Conservation (phyloP, 2,329 filamentous ascomycete species). For the Trichoderma cornu-damae region DNA sequence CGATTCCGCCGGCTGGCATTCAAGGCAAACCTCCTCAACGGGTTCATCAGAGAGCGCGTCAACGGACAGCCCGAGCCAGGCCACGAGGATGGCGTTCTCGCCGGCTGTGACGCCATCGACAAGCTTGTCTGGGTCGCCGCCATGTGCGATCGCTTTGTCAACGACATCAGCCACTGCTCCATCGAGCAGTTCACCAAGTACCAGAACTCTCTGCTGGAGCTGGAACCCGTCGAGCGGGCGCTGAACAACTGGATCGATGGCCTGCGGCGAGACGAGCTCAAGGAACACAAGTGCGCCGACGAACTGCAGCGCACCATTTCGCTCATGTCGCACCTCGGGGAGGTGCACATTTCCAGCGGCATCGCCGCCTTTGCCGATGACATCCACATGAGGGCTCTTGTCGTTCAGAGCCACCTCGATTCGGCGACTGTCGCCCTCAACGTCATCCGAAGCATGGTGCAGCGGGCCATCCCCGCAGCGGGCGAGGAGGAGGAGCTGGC, state of each 20-base stretch:
- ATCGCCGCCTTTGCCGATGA: conserved; percentile 72
- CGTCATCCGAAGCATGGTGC: conserved; percentile 60
- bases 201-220: conserved; percentile 74
- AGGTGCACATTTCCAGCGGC: conserved; percentile 68
- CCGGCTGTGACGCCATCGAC: conserved; percentile 74
- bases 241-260: conserved; percentile 85
- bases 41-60: conserved; percentile 73
- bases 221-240: conserved; percentile 86
- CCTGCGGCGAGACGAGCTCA: conserved; percentile 76
- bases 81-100: conserved; percentile 72
- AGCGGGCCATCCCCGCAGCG: conserved; percentile 52
- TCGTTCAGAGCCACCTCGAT: conserved; percentile 79
- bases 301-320: conserved; percentile 81
- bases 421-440: conserved; percentile 65
- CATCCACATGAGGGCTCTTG: conserved; percentile 67
- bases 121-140: conserved; percentile 78
- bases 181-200: conserved; percentile 73
- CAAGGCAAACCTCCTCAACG: conserved; percentile 75
- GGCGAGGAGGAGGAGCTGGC: conserved; percentile 58
- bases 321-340: conserved; percentile 78
- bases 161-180: conserved; percentile 72
- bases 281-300: conserved; percentile 73
- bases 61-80: conserved; percentile 61
- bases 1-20: conserved; percentile 83
- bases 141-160: conserved; percentile 80